Evolutionary conservation across 371 early-diverging fungal species (phyloP), one percentile per base, ranked within the genome.

Genomic region (Mucor sp.): DNA sequence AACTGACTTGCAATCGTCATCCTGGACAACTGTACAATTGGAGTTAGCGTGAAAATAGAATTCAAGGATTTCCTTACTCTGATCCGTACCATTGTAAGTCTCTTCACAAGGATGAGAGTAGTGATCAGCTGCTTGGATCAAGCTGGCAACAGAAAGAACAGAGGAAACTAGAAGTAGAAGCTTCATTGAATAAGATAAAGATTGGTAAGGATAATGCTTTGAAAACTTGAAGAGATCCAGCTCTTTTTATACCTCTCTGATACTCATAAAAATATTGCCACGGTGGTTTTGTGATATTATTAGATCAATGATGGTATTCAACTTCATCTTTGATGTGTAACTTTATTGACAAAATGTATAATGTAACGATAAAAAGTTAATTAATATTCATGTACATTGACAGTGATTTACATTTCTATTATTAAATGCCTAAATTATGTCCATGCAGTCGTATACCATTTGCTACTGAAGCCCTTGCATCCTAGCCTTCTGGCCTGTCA

Each of bases 1-100:
- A 39, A 63, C 55, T 21, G 63, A 53, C 2, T 63, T 50, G 14
- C 63, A 63, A 27, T 63, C 63, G 0, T 44, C 55, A 35, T 35
- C 55, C 14, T 12, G 6, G 23, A 35, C 55, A 53, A 35, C 25
- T 47, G 30, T 15, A 21, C 37, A 37, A 37, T 30, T 30, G 0
- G n/a, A 19, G 48, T 30, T 19, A 61, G 30, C 44, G 32, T 15
- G 4, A 12, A 8, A 35, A 14, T 6, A 60, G 15, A 43, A 8
- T 14, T 30, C 12, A 11, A 43, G 7, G 6, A 17, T 27, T 23
- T 14, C 0, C 15, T 3, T n/a, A 8, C 21, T 4, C 30, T 30
- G 0, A 25, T 23, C 3, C 50, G 7, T 53, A 63, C 63, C 55
- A 25, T 15, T 23, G 32, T 47, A 17, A 21, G 63, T 63, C 35